These are phyloP conservation scores for apple (Malus domestica) DNA, from an alignment of 306 rosid species.

Conservation along the genomic window DNA sequence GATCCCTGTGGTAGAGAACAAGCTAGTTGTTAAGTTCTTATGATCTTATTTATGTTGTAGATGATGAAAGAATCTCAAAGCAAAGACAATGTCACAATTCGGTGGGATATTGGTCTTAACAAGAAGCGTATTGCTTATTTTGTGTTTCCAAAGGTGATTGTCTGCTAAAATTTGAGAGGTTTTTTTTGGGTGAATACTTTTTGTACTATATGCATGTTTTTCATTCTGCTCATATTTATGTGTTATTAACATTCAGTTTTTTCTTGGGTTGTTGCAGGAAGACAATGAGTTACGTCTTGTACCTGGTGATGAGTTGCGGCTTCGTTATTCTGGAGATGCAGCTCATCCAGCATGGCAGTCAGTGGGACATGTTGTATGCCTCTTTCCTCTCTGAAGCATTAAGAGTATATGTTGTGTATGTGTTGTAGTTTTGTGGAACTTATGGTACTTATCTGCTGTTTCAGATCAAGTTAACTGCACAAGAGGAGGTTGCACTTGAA, in stretches of 20 bases:
- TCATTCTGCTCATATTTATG: neutral
- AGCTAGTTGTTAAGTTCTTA: neutral
- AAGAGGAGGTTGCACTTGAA: conserved; percentile 97
- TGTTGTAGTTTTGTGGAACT: neutral
- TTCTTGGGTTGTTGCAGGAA: conserved; percentile 50
- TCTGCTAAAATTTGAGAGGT: neutral
- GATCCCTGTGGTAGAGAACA: no score
- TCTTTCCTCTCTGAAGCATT: neutral
- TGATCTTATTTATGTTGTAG: conserved; percentile 38
- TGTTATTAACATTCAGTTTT: neutral
- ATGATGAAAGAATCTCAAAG: conserved; percentile 99
- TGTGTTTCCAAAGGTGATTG: conserved; percentile 84
- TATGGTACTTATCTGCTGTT: conserved; percentile 4
- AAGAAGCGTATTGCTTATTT: conserved; percentile 97
- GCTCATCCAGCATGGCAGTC: conserved; percentile 99
- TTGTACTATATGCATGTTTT: neutral
- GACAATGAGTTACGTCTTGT: conserved; percentile 98
- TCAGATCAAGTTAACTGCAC: conserved; percentile 95
- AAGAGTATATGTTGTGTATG: neutral
- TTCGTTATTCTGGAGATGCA: conserved; percentile 99
- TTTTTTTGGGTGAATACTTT: neutral
- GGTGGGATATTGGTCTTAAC: conserved; percentile 98
- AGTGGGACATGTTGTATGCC: conserved; percentile 95
- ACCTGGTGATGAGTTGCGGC: conserved; percentile 94
- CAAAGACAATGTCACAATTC: conserved; percentile 88